These are phyloP conservation scores for Pythium volutum DNA, from an alignment of 352 stramenopile genomes.

Conservation along the genomic window DNA sequence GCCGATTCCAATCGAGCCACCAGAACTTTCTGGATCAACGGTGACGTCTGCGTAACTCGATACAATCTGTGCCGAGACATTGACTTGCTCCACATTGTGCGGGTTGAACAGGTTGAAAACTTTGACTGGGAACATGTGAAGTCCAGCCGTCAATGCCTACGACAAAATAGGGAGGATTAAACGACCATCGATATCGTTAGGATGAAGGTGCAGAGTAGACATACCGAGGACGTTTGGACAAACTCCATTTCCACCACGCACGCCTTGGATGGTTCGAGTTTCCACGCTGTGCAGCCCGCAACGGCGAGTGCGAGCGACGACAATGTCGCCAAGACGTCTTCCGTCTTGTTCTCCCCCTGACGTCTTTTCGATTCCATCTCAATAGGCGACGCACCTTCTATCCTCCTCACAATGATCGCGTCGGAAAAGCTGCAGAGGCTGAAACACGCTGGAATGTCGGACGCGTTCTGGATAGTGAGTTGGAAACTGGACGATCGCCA, in stretches of 20 bases:
- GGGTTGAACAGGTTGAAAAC: conserved; percentile 82
- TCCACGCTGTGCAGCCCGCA: conserved; percentile 39
- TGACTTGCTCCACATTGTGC: conserved; percentile 68
- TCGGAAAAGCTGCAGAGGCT: conserved; percentile 51
- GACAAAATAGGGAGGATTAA: conserved; percentile 8
- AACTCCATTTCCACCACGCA: conserved; percentile 74
- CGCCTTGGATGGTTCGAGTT: conserved; percentile 35
- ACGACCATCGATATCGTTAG: neutral
- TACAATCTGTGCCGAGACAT: conserved; percentile 70
- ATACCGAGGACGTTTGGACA: conserved; percentile 57
- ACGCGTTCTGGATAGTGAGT: conserved; percentile 62
- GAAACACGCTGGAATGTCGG: conserved; percentile 60
- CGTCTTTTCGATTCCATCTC: neutral
- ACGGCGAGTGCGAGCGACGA: conserved; percentile 11
- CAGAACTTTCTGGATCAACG: conserved; percentile 72
- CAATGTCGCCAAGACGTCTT: conserved; percentile 7
- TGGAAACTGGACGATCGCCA: conserved; percentile 74
- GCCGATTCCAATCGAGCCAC: conserved; percentile 29
- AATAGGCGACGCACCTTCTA: conserved; percentile 14
- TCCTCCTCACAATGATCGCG: conserved; percentile 47
- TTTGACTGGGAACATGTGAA: conserved; percentile 55
- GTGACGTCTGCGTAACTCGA: conserved; percentile 81
- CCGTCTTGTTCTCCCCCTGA: neutral
- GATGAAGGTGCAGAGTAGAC: neutral
- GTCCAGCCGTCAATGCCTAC: conserved; percentile 44